Evolutionary conservation across 768 basidiomycete genomes (phyloP).

Genomic region (Hygrophorus pudorinus): DNA sequence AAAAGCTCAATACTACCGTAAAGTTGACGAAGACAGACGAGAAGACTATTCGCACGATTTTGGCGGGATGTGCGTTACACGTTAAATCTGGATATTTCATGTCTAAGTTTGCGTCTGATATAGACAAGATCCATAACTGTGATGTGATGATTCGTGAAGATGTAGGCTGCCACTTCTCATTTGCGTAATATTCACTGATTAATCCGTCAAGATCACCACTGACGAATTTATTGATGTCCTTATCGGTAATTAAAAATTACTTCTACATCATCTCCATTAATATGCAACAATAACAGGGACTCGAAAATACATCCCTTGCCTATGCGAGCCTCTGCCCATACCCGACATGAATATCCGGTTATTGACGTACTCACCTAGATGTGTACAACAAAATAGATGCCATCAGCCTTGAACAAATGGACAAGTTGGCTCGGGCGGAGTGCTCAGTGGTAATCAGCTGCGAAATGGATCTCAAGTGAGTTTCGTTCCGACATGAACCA

Average conservation of each 20-base stretch:
- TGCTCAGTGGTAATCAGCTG: slow-evolving; percentile 93
- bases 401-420: slow-evolving; percentile 72
- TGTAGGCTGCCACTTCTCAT: slow-evolving; percentile 34
- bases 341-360: slow-evolving; percentile 4
- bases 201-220: slow-evolving; percentile 61
- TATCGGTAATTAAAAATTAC: slow-evolving; percentile 45
- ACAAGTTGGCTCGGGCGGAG: slow-evolving; percentile 73
- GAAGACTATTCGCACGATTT: slow-evolving; percentile 85
- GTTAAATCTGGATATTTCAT: background rate
- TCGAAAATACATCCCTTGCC: slow-evolving; percentile 89
- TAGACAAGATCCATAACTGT: slow-evolving; percentile 87
- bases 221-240: slow-evolving; percentile 99
- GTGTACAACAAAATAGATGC: slow-evolving; percentile 97
- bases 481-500: slow-evolving; percentile 3
- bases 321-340: slow-evolving; percentile 45
- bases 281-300: slow-evolving; percentile 44
- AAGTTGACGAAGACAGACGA: slow-evolving; percentile 94
- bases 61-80: slow-evolving; percentile 65
- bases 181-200: slow-evolving; percentile 5
- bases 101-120: background rate
- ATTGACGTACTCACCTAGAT: slow-evolving; percentile 30
- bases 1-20: slow-evolving; percentile 78
- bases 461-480: slow-evolving; percentile 86
- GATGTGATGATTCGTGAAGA: slow-evolving; percentile 99
- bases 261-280: background rate